Evolutionary conservation across 257 asterid genomes (phyloP), one percentile per base, ranked within the genome.

Genomic region (Solanum clarkiae): DNA sequence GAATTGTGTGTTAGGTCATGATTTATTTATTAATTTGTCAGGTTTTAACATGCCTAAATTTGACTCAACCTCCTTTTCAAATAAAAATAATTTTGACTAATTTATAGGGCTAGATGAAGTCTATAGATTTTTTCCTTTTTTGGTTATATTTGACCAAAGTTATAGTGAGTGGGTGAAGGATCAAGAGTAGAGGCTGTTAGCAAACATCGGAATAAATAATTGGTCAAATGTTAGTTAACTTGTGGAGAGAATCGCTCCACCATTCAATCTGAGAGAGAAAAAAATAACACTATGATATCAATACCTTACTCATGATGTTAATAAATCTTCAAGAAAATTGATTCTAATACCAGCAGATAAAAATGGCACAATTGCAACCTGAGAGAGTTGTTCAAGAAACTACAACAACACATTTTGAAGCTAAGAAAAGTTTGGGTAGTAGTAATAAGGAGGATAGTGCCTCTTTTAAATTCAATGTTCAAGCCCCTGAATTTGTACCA

Each of bases 401-500:
- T 15, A 16, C 55, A 32, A 13, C 66, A 18, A 7, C 81, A 18
- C 79, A 68, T 47, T 80, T 66, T 10, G 85, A 84, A 32, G 82
- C 57, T 32, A 84, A 57, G 13, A 62, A 84, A 12, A 44, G 29
- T 1, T 15, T 55, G 60, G n/a, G 2, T 60, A n/a, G 36, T 62
- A 68, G 49, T 55, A 81, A 85, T 42, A 90, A 89, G 36, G 81
- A 92, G 1, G 26, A 59, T n/a, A n/a, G 3, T 62, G 53, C 81
- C 2, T 66, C 49, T n/a, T 96, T 97, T 90, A 91, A 87, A 80
- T 91, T 95, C 88, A 97, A 95, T 84, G 98, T 90, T 17, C 91
- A 95, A 59, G 99, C 99, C 8, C 99, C 98, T 80, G 99, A 93
- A 53, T 97, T 94, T 62, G 97, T 95, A 16, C 99, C 98, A 8